phyloP scores from a whole-genome alignment of 495 filamentous ascomycete species.

The Pseudomonodictys pantanalensis region DNA sequence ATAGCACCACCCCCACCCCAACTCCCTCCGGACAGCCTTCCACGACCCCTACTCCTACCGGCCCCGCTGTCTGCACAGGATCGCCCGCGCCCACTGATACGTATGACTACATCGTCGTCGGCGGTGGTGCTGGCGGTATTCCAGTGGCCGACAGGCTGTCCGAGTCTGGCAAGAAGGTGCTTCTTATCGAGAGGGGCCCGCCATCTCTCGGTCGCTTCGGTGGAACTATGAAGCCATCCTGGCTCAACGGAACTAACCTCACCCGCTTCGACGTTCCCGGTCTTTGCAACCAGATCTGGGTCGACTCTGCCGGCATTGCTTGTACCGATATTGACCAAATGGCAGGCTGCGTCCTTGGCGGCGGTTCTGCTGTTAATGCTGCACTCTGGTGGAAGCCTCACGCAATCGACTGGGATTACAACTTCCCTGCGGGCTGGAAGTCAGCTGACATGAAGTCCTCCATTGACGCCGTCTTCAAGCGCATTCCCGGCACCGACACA shows the following conservation, averaged over 20 bases:
- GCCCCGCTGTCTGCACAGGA: conserved; percentile 19
- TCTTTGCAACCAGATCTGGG: conserved; percentile 69
- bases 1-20: conserved; percentile 40
- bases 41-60: conserved; percentile 43
- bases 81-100: conserved; percentile 44
- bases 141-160: conserved; percentile 64
- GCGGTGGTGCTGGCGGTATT: conserved; percentile 63
- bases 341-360: conserved; percentile 75
- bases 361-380: conserved; percentile 73
- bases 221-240: conserved; percentile 57
- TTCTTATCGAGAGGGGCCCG: conserved; percentile 66
- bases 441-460: conserved; percentile 58
- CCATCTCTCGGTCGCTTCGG: conserved; percentile 59
- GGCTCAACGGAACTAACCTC: conserved; percentile 63
- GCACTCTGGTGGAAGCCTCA: conserved; percentile 58
- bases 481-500: conserved; percentile 66
- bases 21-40: conserved; percentile 40
- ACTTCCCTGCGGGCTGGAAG: conserved; percentile 74
- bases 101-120: conserved; percentile 69
- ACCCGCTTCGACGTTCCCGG: conserved; percentile 80
- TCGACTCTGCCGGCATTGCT: conserved; percentile 58
- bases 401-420: conserved; percentile 65
- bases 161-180: conserved; percentile 59
- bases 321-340: conserved; percentile 70
- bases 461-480: conserved; percentile 58